Percentiles rank a stretch among this genome's conserved stretches.
Conservation (phyloP, 805 yeast genomes). For the Pichia cabralensis region DNA sequence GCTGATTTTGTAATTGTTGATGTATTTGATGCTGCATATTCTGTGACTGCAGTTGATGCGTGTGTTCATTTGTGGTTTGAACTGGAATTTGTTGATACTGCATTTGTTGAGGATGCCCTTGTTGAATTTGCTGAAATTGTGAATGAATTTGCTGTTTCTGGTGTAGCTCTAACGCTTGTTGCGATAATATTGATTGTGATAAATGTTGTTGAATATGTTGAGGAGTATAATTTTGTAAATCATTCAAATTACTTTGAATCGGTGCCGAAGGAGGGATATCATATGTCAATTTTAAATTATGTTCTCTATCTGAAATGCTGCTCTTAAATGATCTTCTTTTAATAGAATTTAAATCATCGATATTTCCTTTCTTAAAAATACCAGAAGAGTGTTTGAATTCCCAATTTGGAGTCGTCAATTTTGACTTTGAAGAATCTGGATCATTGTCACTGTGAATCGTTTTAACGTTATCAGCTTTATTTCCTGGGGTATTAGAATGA, state of each 20-base stretch:
- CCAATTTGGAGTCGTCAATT: conserved; percentile 36
- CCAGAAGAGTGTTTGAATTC: conserved; percentile 83
- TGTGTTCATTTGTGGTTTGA: too few relatives aligned
- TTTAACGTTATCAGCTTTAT: neutral
- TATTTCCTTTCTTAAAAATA: conserved; percentile 71
- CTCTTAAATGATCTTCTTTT: conserved; percentile 56
- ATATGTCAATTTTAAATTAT: conserved; percentile 17
- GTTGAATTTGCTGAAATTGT: conserved; percentile 3
- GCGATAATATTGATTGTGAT: neutral
- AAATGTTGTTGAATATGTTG: neutral
- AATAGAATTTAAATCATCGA: conserved; percentile 60
- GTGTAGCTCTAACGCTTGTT: neutral
- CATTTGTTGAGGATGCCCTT: conserved; percentile 2
- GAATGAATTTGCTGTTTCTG: conserved; percentile 3
- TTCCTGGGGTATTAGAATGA: conserved; percentile 16
- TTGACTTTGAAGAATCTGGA: conserved; percentile 4
- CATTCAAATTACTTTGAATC: neutral
- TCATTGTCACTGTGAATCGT: neutral
- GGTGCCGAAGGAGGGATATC: conserved; percentile 4
- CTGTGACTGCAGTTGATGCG: conserved; percentile 10
- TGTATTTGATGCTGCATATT: too few relatives aligned
- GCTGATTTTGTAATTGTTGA: neutral
- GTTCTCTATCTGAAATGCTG: conserved; percentile 22
- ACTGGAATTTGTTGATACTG: conserved; percentile 7
- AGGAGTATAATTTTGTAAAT: conserved; percentile 1